Conservation (phyloP, 306 rosid species). For the Biancaea sappan region DNA sequence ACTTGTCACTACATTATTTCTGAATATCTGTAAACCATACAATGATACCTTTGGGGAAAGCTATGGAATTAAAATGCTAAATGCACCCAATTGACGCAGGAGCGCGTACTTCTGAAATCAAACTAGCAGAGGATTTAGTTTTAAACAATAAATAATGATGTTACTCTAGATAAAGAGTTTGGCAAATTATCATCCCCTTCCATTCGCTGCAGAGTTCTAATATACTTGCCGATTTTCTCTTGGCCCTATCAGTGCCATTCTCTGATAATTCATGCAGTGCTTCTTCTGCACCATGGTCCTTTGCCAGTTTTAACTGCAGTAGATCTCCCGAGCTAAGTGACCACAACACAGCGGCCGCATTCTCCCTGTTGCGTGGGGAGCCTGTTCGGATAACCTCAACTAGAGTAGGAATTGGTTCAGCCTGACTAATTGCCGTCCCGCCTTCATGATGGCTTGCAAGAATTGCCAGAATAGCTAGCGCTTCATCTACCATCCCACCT, state of each 20-base stretch:
- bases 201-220: constrained; percentile 64
- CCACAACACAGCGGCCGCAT: constrained; percentile 92
- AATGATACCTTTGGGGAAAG: not conserved
- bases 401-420: constrained; percentile 68
- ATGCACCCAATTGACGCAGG: not conserved
- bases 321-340: constrained; percentile 70
- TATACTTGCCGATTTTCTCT: constrained; percentile 85
- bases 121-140: not conserved
- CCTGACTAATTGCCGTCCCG: constrained; percentile 68
- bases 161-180: constrained; percentile 26
- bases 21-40: not conserved
- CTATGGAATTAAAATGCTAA: not conserved
- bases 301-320: constrained; percentile 70
- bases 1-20: not conserved
- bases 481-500: constrained; percentile 97
- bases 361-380: constrained; percentile 96
- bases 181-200: constrained; percentile 47
- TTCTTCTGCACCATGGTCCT: constrained; percentile 79
- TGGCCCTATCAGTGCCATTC: constrained; percentile 94
- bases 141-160: constrained; percentile 7
- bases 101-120: not conserved
- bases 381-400: constrained; percentile 86
- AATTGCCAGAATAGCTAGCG: constrained; percentile 90
- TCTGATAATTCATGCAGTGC: constrained; percentile 81
- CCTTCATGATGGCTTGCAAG: constrained; percentile 93